A percentile compares a stretch with the other conserved stretches of the same genome.
Evolutionary conservation across 257 asterid genomes (phyloP).

Genomic region (Cinchona pubescens): DNA sequence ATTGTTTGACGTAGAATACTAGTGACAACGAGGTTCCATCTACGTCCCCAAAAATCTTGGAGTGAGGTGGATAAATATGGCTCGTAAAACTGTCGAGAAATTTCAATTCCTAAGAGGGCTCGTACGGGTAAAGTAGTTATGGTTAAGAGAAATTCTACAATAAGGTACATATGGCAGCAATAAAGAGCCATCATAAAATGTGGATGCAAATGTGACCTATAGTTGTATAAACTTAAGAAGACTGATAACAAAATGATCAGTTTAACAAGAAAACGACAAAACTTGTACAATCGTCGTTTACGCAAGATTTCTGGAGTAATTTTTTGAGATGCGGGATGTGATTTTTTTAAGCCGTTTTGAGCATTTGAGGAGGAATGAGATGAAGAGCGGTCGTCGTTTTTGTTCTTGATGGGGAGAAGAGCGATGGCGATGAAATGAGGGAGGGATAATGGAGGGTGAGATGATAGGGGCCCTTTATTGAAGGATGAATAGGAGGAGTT

Average conservation of each 20-base stretch:
- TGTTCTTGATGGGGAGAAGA: conserved; percentile 54
- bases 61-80: conserved; percentile 67
- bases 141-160: conserved; percentile 33
- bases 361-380: not conserved
- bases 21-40: conserved; percentile 62
- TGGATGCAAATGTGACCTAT: conserved; percentile 6
- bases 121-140: conserved; percentile 32
- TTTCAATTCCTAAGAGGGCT: conserved; percentile 41
- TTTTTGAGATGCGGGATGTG: not conserved
- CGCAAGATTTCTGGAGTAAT: not conserved
- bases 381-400: conserved; percentile 4
- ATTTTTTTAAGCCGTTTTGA: not conserved
- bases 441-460: conserved; percentile 38
- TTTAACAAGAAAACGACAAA: conserved; percentile 19
- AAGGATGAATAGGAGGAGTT: conserved; percentile 62
- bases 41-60: conserved; percentile 63
- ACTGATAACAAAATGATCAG: conserved; percentile 15
- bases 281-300: no score
- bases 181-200: not conserved
- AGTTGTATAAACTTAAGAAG: conserved; percentile 15
- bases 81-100: conserved; percentile 55
- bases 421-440: conserved; percentile 46
- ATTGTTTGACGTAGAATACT: conserved; percentile 33
- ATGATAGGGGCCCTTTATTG: conserved; percentile 42
- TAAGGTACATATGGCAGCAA: conserved; percentile 36